Conservation (phyloP, 768 basidiomycete species). For the Nevesoporus exiguus region DNA sequence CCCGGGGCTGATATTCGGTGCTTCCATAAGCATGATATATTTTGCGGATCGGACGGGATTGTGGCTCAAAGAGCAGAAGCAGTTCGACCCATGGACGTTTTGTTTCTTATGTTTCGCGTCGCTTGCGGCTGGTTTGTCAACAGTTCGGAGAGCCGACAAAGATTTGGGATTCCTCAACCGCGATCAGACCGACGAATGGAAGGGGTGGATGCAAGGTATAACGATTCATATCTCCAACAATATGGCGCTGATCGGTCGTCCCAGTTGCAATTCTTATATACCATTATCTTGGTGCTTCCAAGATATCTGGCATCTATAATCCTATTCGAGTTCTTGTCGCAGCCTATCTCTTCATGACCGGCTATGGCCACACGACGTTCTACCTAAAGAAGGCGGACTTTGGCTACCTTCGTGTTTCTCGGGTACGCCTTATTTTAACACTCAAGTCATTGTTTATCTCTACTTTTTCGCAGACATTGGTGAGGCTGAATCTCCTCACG, state of each 20-base stretch:
- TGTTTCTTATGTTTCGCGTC: slow-evolving; percentile 50
- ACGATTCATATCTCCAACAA: slow-evolving; percentile 3
- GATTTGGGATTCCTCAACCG: slow-evolving; percentile 88
- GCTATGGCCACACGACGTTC: slow-evolving; percentile 86
- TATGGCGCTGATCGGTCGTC: neutral
- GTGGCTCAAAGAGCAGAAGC: slow-evolving; percentile 89
- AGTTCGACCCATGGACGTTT: slow-evolving; percentile 70
- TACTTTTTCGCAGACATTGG: slow-evolving; percentile 50
- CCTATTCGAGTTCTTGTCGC: slow-evolving; percentile 86
- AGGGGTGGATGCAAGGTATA: slow-evolving; percentile 97
- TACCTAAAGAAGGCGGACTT: slow-evolving; percentile 90
- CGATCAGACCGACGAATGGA: slow-evolving; percentile 96
- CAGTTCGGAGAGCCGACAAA: slow-evolving; percentile 68
- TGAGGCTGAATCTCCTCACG: slow-evolving; percentile 82
- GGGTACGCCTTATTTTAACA: slow-evolving; percentile 38
- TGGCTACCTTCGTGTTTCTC: slow-evolving; percentile 71
- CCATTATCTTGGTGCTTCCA: slow-evolving; percentile 87
- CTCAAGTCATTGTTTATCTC: neutral
- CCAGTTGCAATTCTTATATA: slow-evolving; percentile 88
- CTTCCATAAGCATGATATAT: slow-evolving; percentile 65
- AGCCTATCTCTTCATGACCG: slow-evolving; percentile 89
- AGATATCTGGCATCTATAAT: slow-evolving; percentile 91
- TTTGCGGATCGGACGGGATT: slow-evolving; percentile 81
- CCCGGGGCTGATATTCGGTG: slow-evolving; percentile 60
- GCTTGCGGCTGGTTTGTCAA: slow-evolving; percentile 57